Evolutionary conservation across 78 protist genomes (phyloP), one percentile per base, ranked within the genome.

Genomic region (Dictyostelium firmibasis): DNA sequence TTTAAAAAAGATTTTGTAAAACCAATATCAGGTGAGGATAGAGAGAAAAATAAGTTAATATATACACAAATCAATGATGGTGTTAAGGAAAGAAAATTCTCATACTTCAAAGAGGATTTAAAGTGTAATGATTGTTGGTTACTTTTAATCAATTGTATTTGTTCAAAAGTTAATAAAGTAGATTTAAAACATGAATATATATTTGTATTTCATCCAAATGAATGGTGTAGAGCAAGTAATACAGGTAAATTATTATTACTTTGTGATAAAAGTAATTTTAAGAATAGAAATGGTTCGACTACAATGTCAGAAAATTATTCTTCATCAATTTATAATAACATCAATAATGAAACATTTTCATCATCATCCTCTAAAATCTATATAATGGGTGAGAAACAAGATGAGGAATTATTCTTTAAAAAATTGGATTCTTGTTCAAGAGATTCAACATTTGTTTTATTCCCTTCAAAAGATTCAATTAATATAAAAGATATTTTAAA

Each of bases 41-140:
- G 36, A 57, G 50, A 81, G 57, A 4, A 0, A 0, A 81, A 81
- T 18, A 81, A 33, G 33, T 18, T n/a, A 31, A 57, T 81, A 4
- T 81, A 29, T 35, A 57, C 69, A 5, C 27, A 27, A 20, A 25
- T 57, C 4, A 41, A 53, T 57, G 27, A 53, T 31, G 86, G 74
- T 35, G 36, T 23, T 5, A 81, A 57, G 60, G 84, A 86, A 20
- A 75, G 27, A 75, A 35, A 44, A 11, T 53, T 86, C 3, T 20
- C 60, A 4, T 43, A 50, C 9, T 29, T 86, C 5, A 11, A 18
- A 13, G 76, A 74, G 10, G 81, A 29, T 16, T 36, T 53, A n/a
- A 89, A 81, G 47, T 89, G 94, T 44, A 14, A 35, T 29, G 82
- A 41, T 4, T 89, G 94, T 67, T 89, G 94, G 94, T 81, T 89